These are phyloP conservation scores for Gypsophila paniculata DNA, from an alignment of 179 eudicot genomes.

Conservation along the genomic window DNA sequence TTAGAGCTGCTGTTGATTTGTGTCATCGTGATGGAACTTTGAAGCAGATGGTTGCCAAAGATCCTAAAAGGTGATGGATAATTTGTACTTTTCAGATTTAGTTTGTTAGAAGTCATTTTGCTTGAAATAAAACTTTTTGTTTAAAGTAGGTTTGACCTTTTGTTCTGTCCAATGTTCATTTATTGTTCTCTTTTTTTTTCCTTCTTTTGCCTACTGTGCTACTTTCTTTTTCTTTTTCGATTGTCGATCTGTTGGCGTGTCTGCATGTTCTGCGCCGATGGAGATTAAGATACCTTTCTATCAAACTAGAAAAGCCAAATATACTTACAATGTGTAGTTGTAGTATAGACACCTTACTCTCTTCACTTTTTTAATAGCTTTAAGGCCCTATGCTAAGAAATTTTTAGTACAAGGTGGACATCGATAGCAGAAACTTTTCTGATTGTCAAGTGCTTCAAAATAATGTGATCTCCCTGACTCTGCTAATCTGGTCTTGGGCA, in stretches of 20 bases:
- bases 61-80: constrained; percentile 65
- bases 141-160: background rate
- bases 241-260: background rate
- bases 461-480: background rate
- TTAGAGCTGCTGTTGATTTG: constrained; percentile 95
- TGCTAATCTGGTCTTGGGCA: background rate
- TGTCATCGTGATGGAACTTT: constrained; percentile 98
- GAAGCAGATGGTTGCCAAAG: constrained; percentile 92
- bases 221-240: background rate
- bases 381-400: background rate
- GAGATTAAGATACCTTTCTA: background rate
- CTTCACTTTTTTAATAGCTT: background rate
- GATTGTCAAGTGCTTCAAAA: background rate
- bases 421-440: background rate
- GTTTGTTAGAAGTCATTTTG: background rate
- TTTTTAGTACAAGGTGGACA: background rate
- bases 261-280: background rate
- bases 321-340: background rate
- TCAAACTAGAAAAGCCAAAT: constrained; percentile 1
- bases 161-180: background rate
- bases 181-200: background rate
- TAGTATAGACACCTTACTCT: background rate
- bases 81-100: background rate
- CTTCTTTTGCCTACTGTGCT: constrained; percentile 3
- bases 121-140: background rate